Conservation (phyloP, 148 eudicot species). For the Fagopyrum homotropicum region DNA sequence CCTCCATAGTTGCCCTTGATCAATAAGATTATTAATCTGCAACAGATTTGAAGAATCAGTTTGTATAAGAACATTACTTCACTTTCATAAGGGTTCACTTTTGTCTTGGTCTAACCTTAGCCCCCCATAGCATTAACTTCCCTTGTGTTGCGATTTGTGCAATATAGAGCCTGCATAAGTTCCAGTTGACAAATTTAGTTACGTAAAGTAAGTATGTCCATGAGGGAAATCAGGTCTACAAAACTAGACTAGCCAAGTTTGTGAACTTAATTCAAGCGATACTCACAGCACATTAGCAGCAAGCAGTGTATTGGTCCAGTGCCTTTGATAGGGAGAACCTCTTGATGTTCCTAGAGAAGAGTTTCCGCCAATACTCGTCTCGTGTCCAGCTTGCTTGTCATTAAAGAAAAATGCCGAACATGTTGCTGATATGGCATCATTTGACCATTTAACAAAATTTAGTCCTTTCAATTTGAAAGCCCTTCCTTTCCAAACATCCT, state of each 20-base stretch:
- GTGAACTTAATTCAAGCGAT: slow-evolving; percentile 7
- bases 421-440: slow-evolving; percentile 32
- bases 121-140: slow-evolving; percentile 63
- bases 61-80: neutral
- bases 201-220: neutral
- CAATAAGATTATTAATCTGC: slow-evolving; percentile 78
- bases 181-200: neutral
- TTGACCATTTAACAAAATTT: slow-evolving; percentile 36
- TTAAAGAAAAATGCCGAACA: slow-evolving; percentile 39
- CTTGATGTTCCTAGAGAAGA: slow-evolving; percentile 28
- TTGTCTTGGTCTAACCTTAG: slow-evolving; percentile 54
- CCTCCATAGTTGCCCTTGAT: slow-evolving; percentile 84
- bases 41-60: slow-evolving; percentile 16
- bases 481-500: slow-evolving; percentile 33
- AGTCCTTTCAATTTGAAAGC: slow-evolving; percentile 29
- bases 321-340: slow-evolving; percentile 32
- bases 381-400: slow-evolving; percentile 33
- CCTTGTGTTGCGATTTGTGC: slow-evolving; percentile 62
- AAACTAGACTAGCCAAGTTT: neutral
- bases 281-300: slow-evolving; percentile 69
- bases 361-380: slow-evolving; percentile 20
- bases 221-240: neutral
- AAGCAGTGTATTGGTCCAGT: slow-evolving; percentile 55
- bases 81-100: neutral
- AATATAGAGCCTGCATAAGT: slow-evolving; percentile 50